Evolutionary conservation across 129 eudicot genomes (phyloP).

Genomic region (Solidago caesia): DNA sequence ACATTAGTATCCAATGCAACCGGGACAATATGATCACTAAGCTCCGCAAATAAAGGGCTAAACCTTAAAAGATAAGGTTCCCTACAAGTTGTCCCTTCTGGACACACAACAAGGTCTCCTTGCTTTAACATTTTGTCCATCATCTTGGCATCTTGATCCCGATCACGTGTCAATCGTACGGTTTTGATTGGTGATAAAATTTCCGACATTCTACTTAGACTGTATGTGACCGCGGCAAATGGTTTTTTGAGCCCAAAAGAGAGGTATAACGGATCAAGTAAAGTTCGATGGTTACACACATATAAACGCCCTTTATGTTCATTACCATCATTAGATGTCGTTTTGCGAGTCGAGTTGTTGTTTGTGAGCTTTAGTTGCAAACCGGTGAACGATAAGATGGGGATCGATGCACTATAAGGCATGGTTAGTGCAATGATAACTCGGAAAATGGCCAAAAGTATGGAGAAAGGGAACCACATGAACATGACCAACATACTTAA

Average conservation of each 20-base stretch:
- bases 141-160: slow-evolving; percentile 45
- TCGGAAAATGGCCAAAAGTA: slow-evolving; percentile 41
- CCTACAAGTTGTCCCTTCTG: slow-evolving; percentile 89
- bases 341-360: neutral
- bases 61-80: slow-evolving; percentile 69
- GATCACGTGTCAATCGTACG: slow-evolving; percentile 51
- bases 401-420: slow-evolving; percentile 29
- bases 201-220: slow-evolving; percentile 59
- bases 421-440: slow-evolving; percentile 30
- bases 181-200: slow-evolving; percentile 64
- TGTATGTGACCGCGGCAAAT: slow-evolving; percentile 60
- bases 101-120: slow-evolving; percentile 73
- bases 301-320: slow-evolving; percentile 49
- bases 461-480: slow-evolving; percentile 66
- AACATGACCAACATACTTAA: slow-evolving; percentile 43
- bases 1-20: slow-evolving; percentile 60
- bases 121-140: slow-evolving; percentile 50
- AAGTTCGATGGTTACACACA: slow-evolving; percentile 69
- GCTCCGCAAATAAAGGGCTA: slow-evolving; percentile 68
- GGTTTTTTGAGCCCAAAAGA: slow-evolving; percentile 43
- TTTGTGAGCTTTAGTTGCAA: slow-evolving; percentile 35
- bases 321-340: neutral
- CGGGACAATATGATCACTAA: slow-evolving; percentile 56
- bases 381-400: slow-evolving; percentile 46
- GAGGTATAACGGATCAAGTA: slow-evolving; percentile 61